These are phyloP conservation scores for Marasmius oreades DNA, from an alignment of 1,284 basidiomycete species.

Conservation along the genomic window DNA sequence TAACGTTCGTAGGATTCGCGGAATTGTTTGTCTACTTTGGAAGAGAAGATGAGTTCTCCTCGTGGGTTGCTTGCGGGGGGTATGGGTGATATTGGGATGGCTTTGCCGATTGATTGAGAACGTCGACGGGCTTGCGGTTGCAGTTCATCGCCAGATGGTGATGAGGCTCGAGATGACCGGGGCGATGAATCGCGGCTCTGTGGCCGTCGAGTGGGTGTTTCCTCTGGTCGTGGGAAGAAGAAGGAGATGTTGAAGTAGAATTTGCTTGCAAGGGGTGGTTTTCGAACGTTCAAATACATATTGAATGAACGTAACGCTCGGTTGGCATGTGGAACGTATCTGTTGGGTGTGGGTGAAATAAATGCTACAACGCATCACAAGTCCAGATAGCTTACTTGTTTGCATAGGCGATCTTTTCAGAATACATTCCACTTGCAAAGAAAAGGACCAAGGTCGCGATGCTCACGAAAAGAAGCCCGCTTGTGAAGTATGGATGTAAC, in stretches of 20 bases:
- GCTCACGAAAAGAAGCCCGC: constrained; percentile 78
- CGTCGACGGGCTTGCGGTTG: constrained; percentile 21
- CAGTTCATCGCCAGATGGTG: constrained; percentile 23
- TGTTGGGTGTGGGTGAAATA: constrained; percentile 27
- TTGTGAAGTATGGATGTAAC: constrained; percentile 68
- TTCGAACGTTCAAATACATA: constrained; percentile 94
- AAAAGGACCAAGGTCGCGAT: constrained; percentile 91
- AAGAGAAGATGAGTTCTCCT: constrained; percentile 95
- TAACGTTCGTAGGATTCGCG: constrained; percentile 93
- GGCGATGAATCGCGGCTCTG: not conserved
- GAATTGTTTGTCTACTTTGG: constrained; percentile 79
- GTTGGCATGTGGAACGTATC: constrained; percentile 97
- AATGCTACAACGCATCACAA: constrained; percentile 14
- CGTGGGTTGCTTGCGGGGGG: constrained; percentile 88
- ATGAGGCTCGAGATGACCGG: constrained; percentile 13
- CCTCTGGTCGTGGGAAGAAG: constrained; percentile 43
- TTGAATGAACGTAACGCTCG: constrained; percentile 89
- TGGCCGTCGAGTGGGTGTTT: not conserved
- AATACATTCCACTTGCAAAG: constrained; percentile 95
- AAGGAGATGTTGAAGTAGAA: constrained; percentile 61
- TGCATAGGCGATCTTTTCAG: constrained; percentile 94
- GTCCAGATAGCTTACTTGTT: constrained; percentile 67
- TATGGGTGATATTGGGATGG: constrained; percentile 71
- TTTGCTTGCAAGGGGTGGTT: constrained; percentile 60
- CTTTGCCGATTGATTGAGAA: constrained; percentile 34